Evolutionary conservation across 2,329 filamentous ascomycete genomes (phyloP), one percentile per base, ranked within the genome.

Genomic region (Microdochium paspali): DNA sequence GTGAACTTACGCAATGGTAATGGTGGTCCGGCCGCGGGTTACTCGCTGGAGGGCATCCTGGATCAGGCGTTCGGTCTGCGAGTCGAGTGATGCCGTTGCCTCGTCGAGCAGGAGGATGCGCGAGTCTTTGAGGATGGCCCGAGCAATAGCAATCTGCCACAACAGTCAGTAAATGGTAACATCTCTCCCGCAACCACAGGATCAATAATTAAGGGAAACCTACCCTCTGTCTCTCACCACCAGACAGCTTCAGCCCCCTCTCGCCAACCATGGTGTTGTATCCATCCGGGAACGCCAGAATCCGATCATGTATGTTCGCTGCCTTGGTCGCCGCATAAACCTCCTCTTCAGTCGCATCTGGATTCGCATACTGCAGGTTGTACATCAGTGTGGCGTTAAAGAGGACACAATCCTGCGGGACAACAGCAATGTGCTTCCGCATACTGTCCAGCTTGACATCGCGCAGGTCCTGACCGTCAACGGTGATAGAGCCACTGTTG

Each of bases 101-200:
- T 88, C 84, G 54, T 88, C 84, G 0, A 88, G 70, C 49, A 88
- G 74, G 24, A 88, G 72, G 47, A 88, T 79, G 46, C 80, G 81
- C 0, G 84, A 80, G 44, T 81, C 80, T 59, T 86, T 85, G 43
- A 88, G 69, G 13, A 88, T 71, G 1, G 84, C 81, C 13, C 84
- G 76, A 0, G 78, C 78, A 48, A 81, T 82, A 2, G 78, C 77
- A 44, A 77, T 60, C 65, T 67, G 24, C 10, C 21, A 10, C 18
- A 18, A 40, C 26, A 28, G 26, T 28, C 26, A 28, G 26, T 13
- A 28, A 28, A 7, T 13, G 13, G 26, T 28, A 20, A 40, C 10
- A 6, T 21, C 12, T 6, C 18, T 18, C 18, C 12, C 12, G 15
- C 4, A 15, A 3, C 15, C 18, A 20, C 6, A 12, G 13, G 35